Conservation (phyloP, 2,329 filamentous ascomycete species). For the Aspergillus hiratsukae region DNA sequence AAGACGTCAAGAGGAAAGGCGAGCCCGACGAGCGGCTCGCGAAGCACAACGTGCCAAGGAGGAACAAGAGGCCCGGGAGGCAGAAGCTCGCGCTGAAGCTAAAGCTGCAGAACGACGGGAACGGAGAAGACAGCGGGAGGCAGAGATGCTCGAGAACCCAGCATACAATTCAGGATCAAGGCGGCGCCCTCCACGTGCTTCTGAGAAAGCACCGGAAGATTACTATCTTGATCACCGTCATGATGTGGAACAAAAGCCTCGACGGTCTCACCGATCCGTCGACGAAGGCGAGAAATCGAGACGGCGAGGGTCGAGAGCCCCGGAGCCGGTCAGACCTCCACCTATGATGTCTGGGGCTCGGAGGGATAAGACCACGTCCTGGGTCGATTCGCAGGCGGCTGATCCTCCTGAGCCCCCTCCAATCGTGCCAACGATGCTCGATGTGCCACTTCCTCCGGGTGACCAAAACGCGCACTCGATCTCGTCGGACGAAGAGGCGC, state of each 20-base stretch:
- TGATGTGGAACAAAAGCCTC: conserved; percentile 18
- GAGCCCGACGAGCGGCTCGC: conserved; percentile 30
- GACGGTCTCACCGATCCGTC: conserved; percentile 28
- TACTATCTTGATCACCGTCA: conserved; percentile 25
- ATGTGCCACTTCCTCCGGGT: conserved; percentile 31
- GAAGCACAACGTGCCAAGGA: conserved; percentile 31
- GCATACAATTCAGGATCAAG: conserved; percentile 25
- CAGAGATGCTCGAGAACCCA: conserved; percentile 24
- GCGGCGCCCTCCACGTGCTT: conserved; percentile 29
- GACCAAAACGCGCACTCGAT: conserved; percentile 32
- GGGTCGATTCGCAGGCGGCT: conserved; percentile 45
- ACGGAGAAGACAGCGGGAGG: conserved; percentile 33
- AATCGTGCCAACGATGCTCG: conserved; percentile 44
- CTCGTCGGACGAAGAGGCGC: conserved; percentile 41
- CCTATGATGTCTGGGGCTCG: conserved; percentile 33
- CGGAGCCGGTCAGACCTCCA: conserved; percentile 18
- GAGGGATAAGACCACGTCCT: conserved; percentile 48
- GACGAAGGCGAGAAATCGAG: conserved; percentile 29
- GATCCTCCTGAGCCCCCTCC: conserved; percentile 47
- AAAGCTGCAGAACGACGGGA: conserved; percentile 39
- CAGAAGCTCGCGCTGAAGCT: conserved; percentile 47
- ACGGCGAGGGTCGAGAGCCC: conserved; percentile 34
- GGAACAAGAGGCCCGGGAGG: conserved; percentile 53
- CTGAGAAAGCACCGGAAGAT: conserved; percentile 24
- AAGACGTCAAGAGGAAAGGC: conserved; percentile 28